phyloP scores from a whole-genome alignment of 2,329 filamentous ascomycete genomes.

The Ascochyta clinopodiicola region DNA sequence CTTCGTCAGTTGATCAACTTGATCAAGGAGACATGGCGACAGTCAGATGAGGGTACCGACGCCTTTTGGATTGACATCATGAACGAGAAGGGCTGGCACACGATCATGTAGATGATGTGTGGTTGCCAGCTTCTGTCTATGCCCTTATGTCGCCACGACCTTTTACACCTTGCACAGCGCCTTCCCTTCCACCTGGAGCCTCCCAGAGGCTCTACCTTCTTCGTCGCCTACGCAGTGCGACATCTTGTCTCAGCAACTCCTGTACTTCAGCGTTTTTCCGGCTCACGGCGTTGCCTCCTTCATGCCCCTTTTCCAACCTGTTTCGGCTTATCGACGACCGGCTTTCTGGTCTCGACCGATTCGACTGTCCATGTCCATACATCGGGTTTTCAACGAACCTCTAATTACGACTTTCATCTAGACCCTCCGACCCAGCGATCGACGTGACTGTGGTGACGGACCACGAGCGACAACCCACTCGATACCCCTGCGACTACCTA shows the following conservation, averaged over 20 bases:
- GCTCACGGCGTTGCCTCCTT: constrained; percentile 19
- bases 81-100: constrained; percentile 64
- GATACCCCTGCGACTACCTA: constrained; percentile 10
- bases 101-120: constrained; percentile 56
- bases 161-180: constrained; percentile 9
- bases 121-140: not conserved
- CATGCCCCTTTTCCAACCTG: constrained; percentile 15
- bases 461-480: constrained; percentile 6
- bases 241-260: constrained; percentile 12
- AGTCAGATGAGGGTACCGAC: constrained; percentile 58
- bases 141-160: constrained; percentile 4
- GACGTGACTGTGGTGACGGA: constrained; percentile 19
- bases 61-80: constrained; percentile 64
- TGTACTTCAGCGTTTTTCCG: constrained; percentile 16
- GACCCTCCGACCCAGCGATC: constrained; percentile 22
- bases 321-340: constrained; percentile 20
- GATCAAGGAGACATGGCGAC: constrained; percentile 60
- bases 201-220: not conserved
- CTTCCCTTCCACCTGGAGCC: constrained; percentile 9
- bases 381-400: constrained; percentile 13
- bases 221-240: constrained; percentile 2
- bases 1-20: constrained; percentile 58
- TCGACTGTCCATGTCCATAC: constrained; percentile 12
- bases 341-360: constrained; percentile 20
- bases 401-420: constrained; percentile 21